These are phyloP conservation scores for Ustilago esculenta DNA, from an alignment of 1,284 basidiomycete species.

Conservation along the genomic window DNA sequence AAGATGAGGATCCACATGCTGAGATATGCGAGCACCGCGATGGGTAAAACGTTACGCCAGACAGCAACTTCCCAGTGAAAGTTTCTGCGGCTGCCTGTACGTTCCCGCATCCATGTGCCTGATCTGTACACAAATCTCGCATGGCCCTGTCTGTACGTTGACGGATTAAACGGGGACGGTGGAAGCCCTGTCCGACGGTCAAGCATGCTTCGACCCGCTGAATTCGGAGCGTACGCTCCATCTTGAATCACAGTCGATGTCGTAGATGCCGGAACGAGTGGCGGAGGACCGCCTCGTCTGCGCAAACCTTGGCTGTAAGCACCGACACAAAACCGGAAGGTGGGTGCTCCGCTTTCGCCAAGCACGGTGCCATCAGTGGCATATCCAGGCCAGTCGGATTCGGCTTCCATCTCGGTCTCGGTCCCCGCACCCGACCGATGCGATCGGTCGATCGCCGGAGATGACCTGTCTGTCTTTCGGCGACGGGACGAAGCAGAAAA, in stretches of 20 bases:
- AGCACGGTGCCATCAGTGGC: conserved; percentile 34
- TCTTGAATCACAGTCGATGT: not conserved
- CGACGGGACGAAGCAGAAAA: conserved; percentile 22
- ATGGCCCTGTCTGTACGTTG: conserved; percentile 16
- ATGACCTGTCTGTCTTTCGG: conserved; percentile 2
- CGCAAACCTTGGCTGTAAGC: conserved; percentile 12
- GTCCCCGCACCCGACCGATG: conserved; percentile 16
- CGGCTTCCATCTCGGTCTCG: conserved; percentile 37
- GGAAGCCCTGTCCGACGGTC: conserved; percentile 16
- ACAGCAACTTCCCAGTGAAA: conserved; percentile 67
- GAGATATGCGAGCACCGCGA: conserved; percentile 57
- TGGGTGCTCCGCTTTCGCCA: conserved; percentile 6
- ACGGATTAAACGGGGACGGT: conserved; percentile 12
- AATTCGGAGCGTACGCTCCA: not conserved
- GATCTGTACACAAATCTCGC: conserved; percentile 16
- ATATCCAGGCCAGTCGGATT: conserved; percentile 41
- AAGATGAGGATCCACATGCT: conserved; percentile 59
- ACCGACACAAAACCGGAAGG: not conserved
- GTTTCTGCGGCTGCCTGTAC: conserved; percentile 48
- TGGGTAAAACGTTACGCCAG: conserved; percentile 61
- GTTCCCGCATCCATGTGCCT: conserved; percentile 20
- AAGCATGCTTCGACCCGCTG: not conserved
- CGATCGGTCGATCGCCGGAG: not conserved
- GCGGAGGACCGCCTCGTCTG: not conserved
- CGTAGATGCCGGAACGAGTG: not conserved